Base-by-base conservation (phyloP, 2,329 filamentous ascomycete species). In the Fusarium tanahbumbuense region DNA sequence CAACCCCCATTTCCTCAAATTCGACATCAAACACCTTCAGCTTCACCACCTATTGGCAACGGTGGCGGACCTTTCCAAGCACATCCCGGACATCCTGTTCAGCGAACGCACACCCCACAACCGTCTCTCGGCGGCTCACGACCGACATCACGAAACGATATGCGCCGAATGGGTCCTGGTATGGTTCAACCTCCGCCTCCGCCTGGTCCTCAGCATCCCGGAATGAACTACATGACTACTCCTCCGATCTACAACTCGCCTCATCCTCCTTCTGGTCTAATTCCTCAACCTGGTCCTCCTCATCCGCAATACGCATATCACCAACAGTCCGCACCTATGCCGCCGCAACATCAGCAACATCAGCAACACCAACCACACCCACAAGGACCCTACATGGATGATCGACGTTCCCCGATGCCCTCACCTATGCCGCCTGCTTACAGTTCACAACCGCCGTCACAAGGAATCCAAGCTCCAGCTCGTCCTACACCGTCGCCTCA, bases 11-110 rank as follows among this genome's bases (percentile, higher is more conserved):
- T 94, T 77, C 88, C 93, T 70, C 93, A 95, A 75, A 91, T 97
- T 71, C 88, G 93, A 77, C 92, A 96, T 74, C 88, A 91, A 59
- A 94, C 93, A 22, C 92, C 93, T 13, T 97, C 93, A 25, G 92
- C 91, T 32, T 98, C 95, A 25, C 95, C 95, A 61, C 95, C 95
- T 5, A 93, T 98, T 71, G 87, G 88, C 54, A 97, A 94, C 76
- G 91, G 91, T 76, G 91, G 91, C 76, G 91, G 91, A 69, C 87
- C 88, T 25, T 93, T 91, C 74, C 88, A 89, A 68, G 73, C 76
- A 11, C 81, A 81, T 52, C 74, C 76, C 16, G 75, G 68, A 15
- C 76, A 78, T 79, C 84, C 73, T 75, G 78, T 73, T n/a, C 84
- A 83, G 57, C 89, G 94, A 68, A 90, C 92, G 58, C 91, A 92